A percentile compares a stretch with the other conserved stretches of the same genome.
These are phyloP conservation scores for Citrus mangshanensis DNA, from an alignment of 345 rosid species.

Conservation along the genomic window DNA sequence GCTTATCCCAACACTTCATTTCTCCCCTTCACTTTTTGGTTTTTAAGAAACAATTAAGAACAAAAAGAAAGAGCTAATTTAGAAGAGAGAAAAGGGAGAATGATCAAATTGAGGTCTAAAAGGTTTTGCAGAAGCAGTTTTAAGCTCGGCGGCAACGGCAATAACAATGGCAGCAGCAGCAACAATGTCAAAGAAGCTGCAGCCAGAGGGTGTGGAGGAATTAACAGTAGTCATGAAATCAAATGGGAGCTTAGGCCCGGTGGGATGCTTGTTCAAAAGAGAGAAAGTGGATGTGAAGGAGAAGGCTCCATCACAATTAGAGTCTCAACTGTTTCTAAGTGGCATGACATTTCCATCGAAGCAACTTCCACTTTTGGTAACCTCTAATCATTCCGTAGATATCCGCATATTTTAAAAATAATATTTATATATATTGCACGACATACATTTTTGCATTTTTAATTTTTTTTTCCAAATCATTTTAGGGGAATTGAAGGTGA, in stretches of 20 bases:
- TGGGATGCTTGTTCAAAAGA: conserved; percentile 91
- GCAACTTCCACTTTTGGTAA: conserved; percentile 90
- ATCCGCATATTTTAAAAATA: too few species aligned
- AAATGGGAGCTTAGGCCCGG: conserved; percentile 92
- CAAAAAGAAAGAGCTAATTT: background rate
- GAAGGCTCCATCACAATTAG: conserved; percentile 54
- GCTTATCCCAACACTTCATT: background rate
- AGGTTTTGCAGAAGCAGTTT: conserved; percentile 56
- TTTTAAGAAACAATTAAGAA: background rate
- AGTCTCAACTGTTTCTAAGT: conserved; percentile 67
- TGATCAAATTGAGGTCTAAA: conserved; percentile 72
- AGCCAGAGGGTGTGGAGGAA: conserved; percentile 31
- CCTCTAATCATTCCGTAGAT: background rate
- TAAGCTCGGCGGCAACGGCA: conserved; percentile 43
- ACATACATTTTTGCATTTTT: too few species aligned
- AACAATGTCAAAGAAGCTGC: conserved; percentile 21
- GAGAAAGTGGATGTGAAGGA: conserved; percentile 38
- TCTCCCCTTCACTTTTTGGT: background rate
- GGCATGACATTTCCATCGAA: conserved; percentile 71
- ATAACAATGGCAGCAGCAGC: conserved; percentile 9
- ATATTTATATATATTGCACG: accelerated
- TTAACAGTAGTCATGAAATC: conserved; percentile 39
- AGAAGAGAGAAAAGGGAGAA: conserved; percentile 14
- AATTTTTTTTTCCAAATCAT: too few species aligned
- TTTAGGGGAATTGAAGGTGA: conserved; percentile 80